A percentile compares a stretch with the other conserved stretches of the same genome.
phyloP scores from a whole-genome alignment of 1,284 basidiomycete genomes.

The Kwoniella shivajii region DNA sequence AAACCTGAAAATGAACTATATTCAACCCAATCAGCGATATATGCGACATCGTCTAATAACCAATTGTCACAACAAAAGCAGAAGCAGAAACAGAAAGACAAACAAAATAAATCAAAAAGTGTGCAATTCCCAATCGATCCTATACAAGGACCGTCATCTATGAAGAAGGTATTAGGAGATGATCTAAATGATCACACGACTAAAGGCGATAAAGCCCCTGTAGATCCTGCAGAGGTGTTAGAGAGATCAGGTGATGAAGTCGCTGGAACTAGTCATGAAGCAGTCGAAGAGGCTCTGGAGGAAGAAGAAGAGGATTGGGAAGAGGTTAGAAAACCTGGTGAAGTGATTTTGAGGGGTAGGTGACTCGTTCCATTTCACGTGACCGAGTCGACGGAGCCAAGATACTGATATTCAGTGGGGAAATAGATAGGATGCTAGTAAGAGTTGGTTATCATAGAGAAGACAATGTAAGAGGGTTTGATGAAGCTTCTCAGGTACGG shows the following conservation, averaged over 20 bases:
- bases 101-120: conserved; percentile 30
- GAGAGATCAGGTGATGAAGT: conserved; percentile 40
- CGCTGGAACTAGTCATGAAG: conserved; percentile 44
- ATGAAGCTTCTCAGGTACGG: conserved; percentile 44
- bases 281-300: conserved; percentile 32
- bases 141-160: conserved; percentile 8
- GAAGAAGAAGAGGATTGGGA: conserved; percentile 28
- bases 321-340: conserved; percentile 28
- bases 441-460: conserved; percentile 47
- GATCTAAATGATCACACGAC: not conserved
- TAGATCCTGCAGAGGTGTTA: conserved; percentile 42
- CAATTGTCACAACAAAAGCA: no score
- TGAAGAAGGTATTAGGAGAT: not conserved
- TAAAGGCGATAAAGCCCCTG: conserved; percentile 39
- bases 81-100: not conserved
- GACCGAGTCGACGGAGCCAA: no score
- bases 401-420: no score
- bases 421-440: conserved; percentile 50
- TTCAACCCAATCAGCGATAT: not conserved
- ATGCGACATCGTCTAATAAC: not conserved
- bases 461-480: conserved; percentile 31
- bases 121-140: conserved; percentile 46
- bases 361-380: not conserved
- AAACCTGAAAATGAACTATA: not conserved
- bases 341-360: conserved; percentile 45